These are phyloP conservation scores for Solanum pinnatisectum DNA, from an alignment of 257 asterid species.

Conservation along the genomic window DNA sequence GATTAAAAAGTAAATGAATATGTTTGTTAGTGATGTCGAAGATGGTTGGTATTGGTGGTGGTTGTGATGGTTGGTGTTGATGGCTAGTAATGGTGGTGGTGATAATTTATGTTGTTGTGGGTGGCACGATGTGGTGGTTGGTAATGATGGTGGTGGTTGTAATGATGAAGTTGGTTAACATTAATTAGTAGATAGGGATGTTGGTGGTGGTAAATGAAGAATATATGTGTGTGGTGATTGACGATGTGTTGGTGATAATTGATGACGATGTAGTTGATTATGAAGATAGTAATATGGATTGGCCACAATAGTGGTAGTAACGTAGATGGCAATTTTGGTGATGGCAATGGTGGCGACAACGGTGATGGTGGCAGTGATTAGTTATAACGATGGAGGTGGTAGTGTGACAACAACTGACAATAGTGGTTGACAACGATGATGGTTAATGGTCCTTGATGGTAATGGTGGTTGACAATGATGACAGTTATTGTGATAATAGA, in stretches of 20 bases:
- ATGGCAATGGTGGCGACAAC: not conserved
- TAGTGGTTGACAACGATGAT: not conserved
- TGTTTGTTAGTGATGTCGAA: not conserved
- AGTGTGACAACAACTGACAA: not conserved
- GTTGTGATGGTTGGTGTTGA: not conserved
- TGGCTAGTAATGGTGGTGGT: not conserved
- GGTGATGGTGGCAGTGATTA: not conserved
- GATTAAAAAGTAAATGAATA: not conserved
- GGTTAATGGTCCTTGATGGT: not conserved
- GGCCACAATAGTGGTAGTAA: not conserved
- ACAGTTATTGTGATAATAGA: not conserved
- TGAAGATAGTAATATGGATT: not conserved
- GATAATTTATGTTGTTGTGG: not conserved
- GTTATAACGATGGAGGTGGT: not conserved
- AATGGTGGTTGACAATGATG: not conserved
- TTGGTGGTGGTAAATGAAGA: not conserved
- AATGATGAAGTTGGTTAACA: not conserved
- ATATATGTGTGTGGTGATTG: not conserved
- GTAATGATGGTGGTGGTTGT: not conserved
- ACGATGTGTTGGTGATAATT: not conserved
- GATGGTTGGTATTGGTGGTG: not conserved
- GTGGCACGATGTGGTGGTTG: not conserved
- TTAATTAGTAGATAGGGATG: too few species aligned
- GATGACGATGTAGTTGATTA: not conserved
- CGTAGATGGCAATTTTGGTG: not conserved